Evolutionary conservation across 2,329 filamentous ascomycete species (phyloP).

Genomic region (Cercospora canescens): DNA sequence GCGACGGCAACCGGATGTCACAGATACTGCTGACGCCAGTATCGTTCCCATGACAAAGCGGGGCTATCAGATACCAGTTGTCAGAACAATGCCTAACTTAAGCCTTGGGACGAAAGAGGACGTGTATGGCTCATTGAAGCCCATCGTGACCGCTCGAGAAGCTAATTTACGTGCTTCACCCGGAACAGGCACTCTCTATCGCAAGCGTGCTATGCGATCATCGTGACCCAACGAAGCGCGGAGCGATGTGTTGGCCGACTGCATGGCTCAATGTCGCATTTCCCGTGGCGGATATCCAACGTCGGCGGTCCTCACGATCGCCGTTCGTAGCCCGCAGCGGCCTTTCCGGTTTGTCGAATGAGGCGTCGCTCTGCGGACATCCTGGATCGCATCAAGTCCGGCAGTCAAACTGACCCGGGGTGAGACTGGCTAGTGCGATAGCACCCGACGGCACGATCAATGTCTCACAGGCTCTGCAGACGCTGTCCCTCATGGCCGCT

Average conservation of each 20-base stretch:
- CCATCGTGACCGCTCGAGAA: background rate
- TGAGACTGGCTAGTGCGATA: background rate
- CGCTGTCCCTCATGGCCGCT: background rate
- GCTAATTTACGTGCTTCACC: background rate
- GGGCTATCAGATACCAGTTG: background rate
- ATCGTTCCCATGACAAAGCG: background rate
- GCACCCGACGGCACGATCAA: constrained; percentile 4
- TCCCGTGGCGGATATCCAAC: background rate
- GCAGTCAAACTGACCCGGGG: background rate
- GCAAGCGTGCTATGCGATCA: background rate
- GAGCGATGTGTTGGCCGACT: background rate
- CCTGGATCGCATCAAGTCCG: constrained; percentile 5
- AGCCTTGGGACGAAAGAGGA: background rate
- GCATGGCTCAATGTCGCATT: constrained; percentile 5
- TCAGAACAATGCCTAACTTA: background rate
- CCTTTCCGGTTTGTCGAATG: background rate
- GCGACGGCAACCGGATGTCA: background rate
- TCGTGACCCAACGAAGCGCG: background rate
- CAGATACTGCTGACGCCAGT: background rate
- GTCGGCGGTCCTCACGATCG: background rate
- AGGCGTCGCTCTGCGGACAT: background rate
- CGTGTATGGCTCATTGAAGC: background rate
- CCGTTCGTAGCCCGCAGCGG: background rate
- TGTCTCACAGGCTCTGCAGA: background rate
- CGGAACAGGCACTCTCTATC: background rate